Base-by-base conservation (phyloP, 2,329 filamentous ascomycete genomes). In the Fusarium duplospermum region DNA sequence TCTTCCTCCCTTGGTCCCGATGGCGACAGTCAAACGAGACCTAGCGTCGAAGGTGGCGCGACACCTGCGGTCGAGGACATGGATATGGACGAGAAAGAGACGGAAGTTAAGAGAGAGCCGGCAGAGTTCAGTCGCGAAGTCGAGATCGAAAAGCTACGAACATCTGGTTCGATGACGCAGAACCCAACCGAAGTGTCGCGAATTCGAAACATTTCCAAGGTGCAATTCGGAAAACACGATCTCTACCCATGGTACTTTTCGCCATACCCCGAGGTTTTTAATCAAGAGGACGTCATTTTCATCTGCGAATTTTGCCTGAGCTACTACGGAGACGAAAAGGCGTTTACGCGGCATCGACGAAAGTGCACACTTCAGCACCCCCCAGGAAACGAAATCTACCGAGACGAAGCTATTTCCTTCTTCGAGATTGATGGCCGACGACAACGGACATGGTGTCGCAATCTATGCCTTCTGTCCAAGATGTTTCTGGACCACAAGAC, bases 191-290 rank as follows among this genome's bases (percentile, higher is more conserved):
- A 99, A 81, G 95, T 99, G 70, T 96, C 96, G 27, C 93, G 97
- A 62, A 97, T 99, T 64, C 93, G 96, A 79, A 99, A 99, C 81
- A 91, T 99, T 75, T 94, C 94, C 64, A 95, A 93, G 76, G 92
- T 99, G 4, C 96, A 98, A 81, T 98, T 99, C 87, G 97, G 96
- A 52, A 91, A 92, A 77, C 93, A 92, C 81, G 94, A 98, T 78
- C 90, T 99, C 50, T 97, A 97, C 81, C 96, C 96, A 0, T 99
- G 96, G 96, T 99, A 99, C 83, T 99, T 99, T 85, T 98, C 95
- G 6, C 96, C 96, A 0, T 99, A 99, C 79, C 96, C 96, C 0
- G 93, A 97, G 80, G 88, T 92, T 3, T 98, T 97, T 81, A 92
- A 93, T 24, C 93, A 96, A 76, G 93, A 93, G 76, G 96, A 99